Evolutionary conservation across 2,329 filamentous ascomycete genomes (phyloP), one percentile per base, ranked within the genome.

Genomic region (Boeremia lycopersici): DNA sequence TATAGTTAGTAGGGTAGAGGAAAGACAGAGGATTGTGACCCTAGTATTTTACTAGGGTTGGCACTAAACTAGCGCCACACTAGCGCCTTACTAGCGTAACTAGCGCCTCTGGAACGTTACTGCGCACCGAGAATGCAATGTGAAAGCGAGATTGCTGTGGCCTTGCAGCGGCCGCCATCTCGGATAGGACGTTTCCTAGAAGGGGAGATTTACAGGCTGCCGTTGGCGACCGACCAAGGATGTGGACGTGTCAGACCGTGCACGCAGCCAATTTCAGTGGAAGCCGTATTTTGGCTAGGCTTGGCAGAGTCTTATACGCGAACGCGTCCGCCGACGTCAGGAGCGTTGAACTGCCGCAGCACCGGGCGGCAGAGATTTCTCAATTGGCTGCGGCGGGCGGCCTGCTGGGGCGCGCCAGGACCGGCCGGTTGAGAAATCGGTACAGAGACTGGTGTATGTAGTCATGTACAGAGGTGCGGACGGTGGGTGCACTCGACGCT

Each of bases 291-390:
- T 50, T 59, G 59, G 54, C 56, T 36, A 46, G 53, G 40, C 48
- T 57, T 63, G 65, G 60, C 43, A 42, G 28, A 38, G 26, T 29
- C 41, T 45, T 48, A 31, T 51, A 47, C 42, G 53, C 41, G 47
- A 52, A 61, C 40, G 49, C 63, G 61, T 62, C 54, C 62, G 55
- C 48, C 60, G 54, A 68, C 65, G 63, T 67, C 65, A 68, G 61
- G 64, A 57, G 59, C 60, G 57, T 60, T 57, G 60, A 61, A 56
- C 50, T 60, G 54, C 56, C 35, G 52, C 44, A 50, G 53, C 41
- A 45, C 23, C 45, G 52, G 45, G 45, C 45, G 23, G 36, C 52
- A 55, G 47, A 39, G 30, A 52, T 53, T 49, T 53, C 44, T 25
- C 44, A 15, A 57, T 60, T 64, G 61, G 59, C 54, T 49, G 53